Percentiles rank a stretch among this genome's conserved stretches.
Conservation (phyloP, 2,329 filamentous ascomycete genomes). For the Aureobasidium musti region DNA sequence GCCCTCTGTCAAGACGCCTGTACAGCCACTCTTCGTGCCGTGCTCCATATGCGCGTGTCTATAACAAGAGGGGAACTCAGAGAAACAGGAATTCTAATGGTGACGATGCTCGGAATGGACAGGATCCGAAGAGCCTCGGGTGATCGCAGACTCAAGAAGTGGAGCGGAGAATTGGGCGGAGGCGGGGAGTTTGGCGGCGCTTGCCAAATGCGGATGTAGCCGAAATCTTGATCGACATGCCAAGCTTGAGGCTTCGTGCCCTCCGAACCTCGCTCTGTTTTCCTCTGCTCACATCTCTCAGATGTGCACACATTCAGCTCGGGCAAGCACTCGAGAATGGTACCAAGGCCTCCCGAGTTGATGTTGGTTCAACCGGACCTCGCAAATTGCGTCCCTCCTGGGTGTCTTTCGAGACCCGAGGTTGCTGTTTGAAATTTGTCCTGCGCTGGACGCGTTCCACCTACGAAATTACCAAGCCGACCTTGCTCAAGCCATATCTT, state of each 20-base stretch:
- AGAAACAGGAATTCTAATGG: neutral
- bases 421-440: neutral
- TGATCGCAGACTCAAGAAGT: too few species aligned
- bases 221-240: conserved; percentile 14
- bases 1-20: neutral
- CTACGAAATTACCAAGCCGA: neutral
- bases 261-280: neutral
- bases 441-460: neutral
- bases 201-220: neutral
- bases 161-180: neutral
- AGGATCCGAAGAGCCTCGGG: neutral
- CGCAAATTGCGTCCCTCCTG: too few species aligned
- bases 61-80: neutral
- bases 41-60: neutral
- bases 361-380: too few species aligned
- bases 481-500: neutral
- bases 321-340: too few species aligned
- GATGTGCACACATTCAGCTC: neutral
- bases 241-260: neutral
- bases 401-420: too few species aligned
- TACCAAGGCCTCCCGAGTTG: too few species aligned
- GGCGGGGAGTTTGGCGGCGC: neutral
- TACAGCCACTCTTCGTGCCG: neutral
- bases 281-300: neutral
- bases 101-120: neutral